A percentile compares a stretch with the other conserved stretches of the same genome.
These are phyloP conservation scores for Xanthoconium purpureum DNA, from an alignment of 768 basidiomycete species.

Conservation along the genomic window DNA sequence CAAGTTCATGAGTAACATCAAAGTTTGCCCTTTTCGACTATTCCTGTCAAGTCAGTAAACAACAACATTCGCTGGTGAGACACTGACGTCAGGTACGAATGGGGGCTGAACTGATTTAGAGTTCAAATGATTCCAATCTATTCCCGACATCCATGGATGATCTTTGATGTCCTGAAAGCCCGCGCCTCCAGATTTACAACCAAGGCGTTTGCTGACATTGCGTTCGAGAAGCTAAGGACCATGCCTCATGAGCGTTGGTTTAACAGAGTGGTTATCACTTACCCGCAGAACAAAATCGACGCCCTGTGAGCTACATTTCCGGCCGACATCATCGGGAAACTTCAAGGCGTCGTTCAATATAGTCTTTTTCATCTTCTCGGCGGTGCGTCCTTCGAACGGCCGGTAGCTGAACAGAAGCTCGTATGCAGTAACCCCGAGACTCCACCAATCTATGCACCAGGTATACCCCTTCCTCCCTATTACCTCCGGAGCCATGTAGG, in stretches of 20 bases:
- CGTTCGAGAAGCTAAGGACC: constrained; percentile 74
- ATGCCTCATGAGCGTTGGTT: constrained; percentile 9
- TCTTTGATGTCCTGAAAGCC: constrained; percentile 75
- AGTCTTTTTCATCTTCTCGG: constrained; percentile 83
- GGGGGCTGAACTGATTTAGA: constrained; percentile 71
- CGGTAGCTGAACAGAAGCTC: constrained; percentile 82
- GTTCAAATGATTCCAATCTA: constrained; percentile 80
- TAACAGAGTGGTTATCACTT: constrained; percentile 26
- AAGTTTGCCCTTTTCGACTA: constrained; percentile 98
- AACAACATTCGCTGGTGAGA: not conserved
- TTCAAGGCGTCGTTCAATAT: constrained; percentile 77
- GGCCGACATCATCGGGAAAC: constrained; percentile 68
- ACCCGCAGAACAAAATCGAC: constrained; percentile 67
- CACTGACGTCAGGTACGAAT: constrained; percentile 89
- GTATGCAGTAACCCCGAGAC: constrained; percentile 84
- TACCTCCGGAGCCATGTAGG: constrained; percentile 99
- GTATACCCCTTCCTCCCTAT: constrained; percentile 88
- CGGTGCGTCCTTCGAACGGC: constrained; percentile 88
- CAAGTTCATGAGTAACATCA: constrained; percentile 94
- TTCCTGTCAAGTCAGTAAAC: not conserved
- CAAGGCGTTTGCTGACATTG: constrained; percentile 73
- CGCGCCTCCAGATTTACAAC: constrained; percentile 66
- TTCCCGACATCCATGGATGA: constrained; percentile 80
- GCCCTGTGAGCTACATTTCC: constrained; percentile 63
- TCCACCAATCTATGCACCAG: constrained; percentile 96